Base-by-base conservation (phyloP, 805 yeast species). In the Cyberlindnera lachancei region DNA sequence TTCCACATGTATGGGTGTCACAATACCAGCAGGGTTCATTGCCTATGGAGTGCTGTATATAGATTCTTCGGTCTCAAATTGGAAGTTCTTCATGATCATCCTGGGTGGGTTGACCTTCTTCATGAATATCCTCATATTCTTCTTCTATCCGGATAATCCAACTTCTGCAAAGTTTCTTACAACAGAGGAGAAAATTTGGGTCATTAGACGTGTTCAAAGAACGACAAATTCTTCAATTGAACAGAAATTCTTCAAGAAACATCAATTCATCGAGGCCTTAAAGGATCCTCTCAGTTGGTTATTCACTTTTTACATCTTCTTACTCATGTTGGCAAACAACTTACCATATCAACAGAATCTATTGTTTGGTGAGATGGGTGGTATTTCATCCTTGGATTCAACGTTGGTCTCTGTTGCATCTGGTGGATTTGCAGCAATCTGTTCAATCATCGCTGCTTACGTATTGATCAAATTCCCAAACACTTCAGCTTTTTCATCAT, bases 81-180 rank as follows among this genome's bases (percentile, higher is more conserved):
- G 83, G 81, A 68, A 70, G 42, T 47, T 76, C 13, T 65, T 75
- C 34, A 68, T 66, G 53, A 65, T 76, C 21, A 67, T 75, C 30
- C 63, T 70, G 33, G 85, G 82, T 30, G 68, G 73, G 11, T 48
- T 71, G 25, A 71, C 82, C 0, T 55, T 74, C 15, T 17, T 66
- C 15, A 37, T 63, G 23, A 49, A 64, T 3, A 26, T 59, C 3
- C 28, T 58, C 5, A 49, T 65, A 4, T 46, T 52, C 31, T 59
- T 61, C 37, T 31, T 61, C 15, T 75, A 72, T 44, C 84, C 83
- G 25, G 63, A 67, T 37, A 71, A 74, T 47, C 82, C 82, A 12
- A 50, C 75, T 0, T 62, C 58, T 38, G 74, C 75, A 6, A 59
- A 52, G 35, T 70, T 70, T 41, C 56, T 76, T 29, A 38, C 65